A percentile compares a stretch with the other conserved stretches of the same genome.
phyloP scores from a whole-genome alignment of 768 basidiomycete species.

The Mycena chlorophos region DNA sequence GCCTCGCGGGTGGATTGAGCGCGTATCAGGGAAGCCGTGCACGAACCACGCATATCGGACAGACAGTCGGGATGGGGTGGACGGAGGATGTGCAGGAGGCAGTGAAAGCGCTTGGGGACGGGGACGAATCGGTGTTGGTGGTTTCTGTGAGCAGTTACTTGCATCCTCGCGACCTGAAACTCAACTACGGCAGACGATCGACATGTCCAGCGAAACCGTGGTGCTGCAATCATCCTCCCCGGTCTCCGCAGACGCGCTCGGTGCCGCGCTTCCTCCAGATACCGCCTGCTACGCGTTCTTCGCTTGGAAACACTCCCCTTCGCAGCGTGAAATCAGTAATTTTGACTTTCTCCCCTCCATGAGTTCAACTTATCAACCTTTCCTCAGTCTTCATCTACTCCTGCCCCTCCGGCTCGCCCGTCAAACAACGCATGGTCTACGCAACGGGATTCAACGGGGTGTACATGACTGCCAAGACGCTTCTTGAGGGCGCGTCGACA shows the following conservation, averaged over 20 bases:
- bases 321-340: conserved; percentile 63
- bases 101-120: conserved; percentile 54
- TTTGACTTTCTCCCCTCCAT: background rate
- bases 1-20: conserved; percentile 45
- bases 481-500: conserved; percentile 43
- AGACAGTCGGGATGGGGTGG: conserved; percentile 70
- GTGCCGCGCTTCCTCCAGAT: conserved; percentile 49
- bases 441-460: conserved; percentile 65
- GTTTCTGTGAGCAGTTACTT: conserved; percentile 42
- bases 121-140: conserved; percentile 54
- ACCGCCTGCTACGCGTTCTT: conserved; percentile 73
- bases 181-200: conserved; percentile 54
- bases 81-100: conserved; percentile 61
- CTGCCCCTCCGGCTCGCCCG: conserved; percentile 77
- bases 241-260: conserved; percentile 44
- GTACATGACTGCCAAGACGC: conserved; percentile 54
- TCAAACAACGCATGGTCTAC: conserved; percentile 89
- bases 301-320: conserved; percentile 56
- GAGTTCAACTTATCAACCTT: background rate
- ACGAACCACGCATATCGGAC: conserved; percentile 56
- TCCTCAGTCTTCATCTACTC: conserved; percentile 86
- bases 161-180: background rate
- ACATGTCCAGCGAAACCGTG: conserved; percentile 62
- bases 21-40: conserved; percentile 60
- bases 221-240: conserved; percentile 43